phyloP scores from a whole-genome alignment of 225 moss, liverwort and hornwort genomes.

The Climacium dendroides region DNA sequence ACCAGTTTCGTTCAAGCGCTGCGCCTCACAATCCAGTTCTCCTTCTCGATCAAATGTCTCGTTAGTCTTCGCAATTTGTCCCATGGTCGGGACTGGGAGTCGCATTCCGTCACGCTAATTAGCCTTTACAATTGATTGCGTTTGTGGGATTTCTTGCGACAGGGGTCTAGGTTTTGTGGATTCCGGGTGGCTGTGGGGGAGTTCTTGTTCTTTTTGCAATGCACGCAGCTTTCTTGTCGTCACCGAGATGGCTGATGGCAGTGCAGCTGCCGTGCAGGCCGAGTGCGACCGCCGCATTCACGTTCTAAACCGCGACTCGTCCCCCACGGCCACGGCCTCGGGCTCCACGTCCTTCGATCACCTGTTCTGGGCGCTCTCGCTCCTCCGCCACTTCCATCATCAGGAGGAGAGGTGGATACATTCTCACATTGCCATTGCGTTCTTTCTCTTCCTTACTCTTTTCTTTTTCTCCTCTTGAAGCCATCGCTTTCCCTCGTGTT shows the following conservation, averaged over 20 bases:
- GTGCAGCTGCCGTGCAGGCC: not conserved
- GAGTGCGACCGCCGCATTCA: conserved; percentile 25
- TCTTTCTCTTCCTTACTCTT: not conserved
- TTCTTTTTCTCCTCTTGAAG: not conserved
- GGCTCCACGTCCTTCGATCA: conserved; percentile 1
- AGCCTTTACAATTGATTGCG: not conserved
- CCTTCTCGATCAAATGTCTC: not conserved
- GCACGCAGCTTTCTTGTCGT: not conserved
- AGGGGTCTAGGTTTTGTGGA: not conserved
- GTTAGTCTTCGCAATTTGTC: not conserved
- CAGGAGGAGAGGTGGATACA: not conserved
- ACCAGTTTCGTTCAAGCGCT: not conserved
- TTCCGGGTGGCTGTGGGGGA: not conserved
- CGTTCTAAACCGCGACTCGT: not conserved
- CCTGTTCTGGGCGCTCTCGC: conserved; percentile 14
- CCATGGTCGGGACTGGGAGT: not conserved
- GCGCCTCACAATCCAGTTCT: not conserved
- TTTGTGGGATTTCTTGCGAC: not conserved
- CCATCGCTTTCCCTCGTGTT: not conserved
- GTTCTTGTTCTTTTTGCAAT: not conserved
- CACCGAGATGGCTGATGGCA: conserved; percentile 11
- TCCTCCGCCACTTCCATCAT: conserved; percentile 5
- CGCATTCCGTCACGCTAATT: not conserved
- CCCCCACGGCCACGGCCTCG: not conserved
- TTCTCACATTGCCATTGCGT: not conserved